A percentile compares a stretch with the other conserved stretches of the same genome.
Evolutionary conservation across 192 early-diverging fungal species (phyloP).

Genomic region (Podila epigama): DNA sequence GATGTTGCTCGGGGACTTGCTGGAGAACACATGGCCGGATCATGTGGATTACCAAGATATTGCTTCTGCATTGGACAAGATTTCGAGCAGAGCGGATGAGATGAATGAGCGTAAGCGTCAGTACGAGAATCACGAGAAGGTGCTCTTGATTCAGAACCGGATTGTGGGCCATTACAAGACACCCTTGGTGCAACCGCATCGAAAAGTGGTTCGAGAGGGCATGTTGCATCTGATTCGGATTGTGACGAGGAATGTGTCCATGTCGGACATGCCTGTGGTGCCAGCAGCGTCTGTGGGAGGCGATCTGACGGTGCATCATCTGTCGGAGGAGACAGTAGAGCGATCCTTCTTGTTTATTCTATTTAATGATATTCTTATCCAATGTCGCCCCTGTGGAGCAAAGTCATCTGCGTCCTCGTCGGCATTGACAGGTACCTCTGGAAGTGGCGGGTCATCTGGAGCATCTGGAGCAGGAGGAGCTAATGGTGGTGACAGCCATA

Average conservation of each 20-base stretch:
- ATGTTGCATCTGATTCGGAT: slow-evolving; percentile 55
- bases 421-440: not conserved
- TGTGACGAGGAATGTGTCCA: slow-evolving; percentile 46
- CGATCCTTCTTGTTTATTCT: slow-evolving; percentile 60
- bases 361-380: slow-evolving; percentile 71
- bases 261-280: slow-evolving; percentile 19
- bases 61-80: slow-evolving; percentile 64
- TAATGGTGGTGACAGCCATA: too few relatives aligned
- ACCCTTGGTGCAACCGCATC: slow-evolving; percentile 58
- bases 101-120: slow-evolving; percentile 89
- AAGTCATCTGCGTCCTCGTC: not conserved
- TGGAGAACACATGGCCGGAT: slow-evolving; percentile 67
- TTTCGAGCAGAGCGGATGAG: slow-evolving; percentile 71
- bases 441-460: not conserved
- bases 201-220: slow-evolving; percentile 59
- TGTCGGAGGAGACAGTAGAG: slow-evolving; percentile 54
- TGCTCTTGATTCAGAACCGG: slow-evolving; percentile 57
- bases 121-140: slow-evolving; percentile 62
- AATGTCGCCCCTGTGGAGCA: slow-evolving; percentile 34
- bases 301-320: slow-evolving; percentile 28
- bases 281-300: not conserved
- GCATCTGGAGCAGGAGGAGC: not conserved
- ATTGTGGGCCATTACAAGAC: slow-evolving; percentile 48
- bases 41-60: slow-evolving; percentile 80
- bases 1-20: slow-evolving; percentile 77